Conservation (phyloP, 345 rosid genomes). For the Aurinia saxatilis region DNA sequence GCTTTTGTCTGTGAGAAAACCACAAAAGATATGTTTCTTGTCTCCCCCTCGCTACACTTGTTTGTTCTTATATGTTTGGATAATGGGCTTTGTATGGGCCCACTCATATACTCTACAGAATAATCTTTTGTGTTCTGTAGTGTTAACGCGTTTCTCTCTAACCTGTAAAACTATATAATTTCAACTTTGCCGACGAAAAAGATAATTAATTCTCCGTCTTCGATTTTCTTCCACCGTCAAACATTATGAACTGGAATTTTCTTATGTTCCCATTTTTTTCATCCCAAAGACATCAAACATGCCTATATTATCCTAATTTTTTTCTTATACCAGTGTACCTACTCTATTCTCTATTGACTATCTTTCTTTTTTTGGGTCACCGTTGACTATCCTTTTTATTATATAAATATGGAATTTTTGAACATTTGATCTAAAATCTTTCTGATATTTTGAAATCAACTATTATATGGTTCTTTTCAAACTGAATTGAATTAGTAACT, state of each 20-base stretch:
- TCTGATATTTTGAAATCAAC: too few species aligned
- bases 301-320: too few species aligned
- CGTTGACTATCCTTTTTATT: too few species aligned
- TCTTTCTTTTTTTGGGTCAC: too few species aligned
- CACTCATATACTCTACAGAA: not conserved
- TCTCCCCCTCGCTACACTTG: constrained; percentile 8
- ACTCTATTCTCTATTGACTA: not conserved
- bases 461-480: too few species aligned
- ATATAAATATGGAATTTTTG: too few species aligned
- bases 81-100: constrained; percentile 28
- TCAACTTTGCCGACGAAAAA: too few species aligned
- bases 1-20: constrained; percentile 10
- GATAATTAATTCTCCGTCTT: not conserved
- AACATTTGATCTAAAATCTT: too few species aligned
- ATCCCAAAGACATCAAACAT: not conserved
- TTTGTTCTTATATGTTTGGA: constrained; percentile 12
- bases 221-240: constrained; percentile 24
- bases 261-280: not conserved
- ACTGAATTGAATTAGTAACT: too few species aligned
- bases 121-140: not conserved
- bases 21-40: too few species aligned
- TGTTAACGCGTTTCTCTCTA: constrained; percentile 16
- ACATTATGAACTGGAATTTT: not conserved
- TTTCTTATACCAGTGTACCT: too few species aligned
- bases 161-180: too few species aligned